Conservation (phyloP, 108 stramenopile genomes). For the Cyclotella baltica region DNA sequence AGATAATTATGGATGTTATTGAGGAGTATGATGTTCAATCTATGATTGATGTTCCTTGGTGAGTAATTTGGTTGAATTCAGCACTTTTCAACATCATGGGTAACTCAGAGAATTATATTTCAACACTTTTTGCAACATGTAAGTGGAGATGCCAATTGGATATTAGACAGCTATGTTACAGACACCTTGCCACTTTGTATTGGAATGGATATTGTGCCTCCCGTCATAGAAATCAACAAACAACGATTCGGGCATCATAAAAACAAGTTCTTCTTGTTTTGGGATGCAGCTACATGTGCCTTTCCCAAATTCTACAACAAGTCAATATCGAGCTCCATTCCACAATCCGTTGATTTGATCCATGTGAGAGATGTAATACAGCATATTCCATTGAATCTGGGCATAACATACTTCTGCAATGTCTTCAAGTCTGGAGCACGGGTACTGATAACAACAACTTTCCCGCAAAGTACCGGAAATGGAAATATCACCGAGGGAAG, state of each 20-base stretch:
- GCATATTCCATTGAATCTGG: slow-evolving; percentile 16
- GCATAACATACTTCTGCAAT: slow-evolving; percentile 31
- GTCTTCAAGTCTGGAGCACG: slow-evolving; percentile 33
- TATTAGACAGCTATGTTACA: slow-evolving; percentile 37
- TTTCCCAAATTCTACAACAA: slow-evolving; percentile 20
- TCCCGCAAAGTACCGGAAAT: not conserved
- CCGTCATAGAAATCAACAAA: slow-evolving; percentile 25
- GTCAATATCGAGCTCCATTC: not conserved
- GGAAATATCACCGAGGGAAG: not conserved
- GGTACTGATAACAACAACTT: slow-evolving; percentile 31
- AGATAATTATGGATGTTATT: slow-evolving; percentile 7
- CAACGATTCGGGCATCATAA: slow-evolving; percentile 22
- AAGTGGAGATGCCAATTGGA: slow-evolving; percentile 49
- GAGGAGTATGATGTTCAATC: no score
- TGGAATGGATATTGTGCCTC: slow-evolving; percentile 26
- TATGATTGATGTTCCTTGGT: no score
- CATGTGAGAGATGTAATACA: slow-evolving; percentile 41
- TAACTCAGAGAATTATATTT: slow-evolving; percentile 33
- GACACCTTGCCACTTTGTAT: slow-evolving; percentile 29
- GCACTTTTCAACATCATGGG: slow-evolving; percentile 14
- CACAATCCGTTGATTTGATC: slow-evolving; percentile 26
- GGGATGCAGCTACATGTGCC: slow-evolving; percentile 26
- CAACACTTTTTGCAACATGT: no score
- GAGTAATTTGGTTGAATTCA: no score
- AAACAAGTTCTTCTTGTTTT: slow-evolving; percentile 20